Evolutionary conservation across 2,329 filamentous ascomycete genomes (phyloP).

Genomic region (Bipolaris oryzae): DNA sequence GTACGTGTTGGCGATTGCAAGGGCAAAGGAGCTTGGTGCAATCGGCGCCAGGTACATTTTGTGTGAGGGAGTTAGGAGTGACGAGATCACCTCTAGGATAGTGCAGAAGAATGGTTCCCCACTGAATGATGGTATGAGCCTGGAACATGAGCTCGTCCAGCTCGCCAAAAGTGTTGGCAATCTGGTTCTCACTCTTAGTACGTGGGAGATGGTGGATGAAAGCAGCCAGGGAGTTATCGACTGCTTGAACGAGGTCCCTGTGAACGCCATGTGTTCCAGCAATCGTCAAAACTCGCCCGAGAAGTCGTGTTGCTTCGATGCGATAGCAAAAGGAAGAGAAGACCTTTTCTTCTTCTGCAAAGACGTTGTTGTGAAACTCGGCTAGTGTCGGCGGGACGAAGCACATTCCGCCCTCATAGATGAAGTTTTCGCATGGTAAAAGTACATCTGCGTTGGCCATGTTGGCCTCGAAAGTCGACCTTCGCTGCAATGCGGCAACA

Average conservation of each 20-base stretch:
- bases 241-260: conserved; percentile 54
- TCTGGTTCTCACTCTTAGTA: conserved; percentile 64
- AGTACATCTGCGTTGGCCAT: conserved; percentile 69
- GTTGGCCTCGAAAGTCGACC: conserved; percentile 69
- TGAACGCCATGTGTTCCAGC: conserved; percentile 27
- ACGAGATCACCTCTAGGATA: conserved; percentile 23
- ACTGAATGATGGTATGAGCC: conserved; percentile 72
- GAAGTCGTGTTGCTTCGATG: conserved; percentile 75
- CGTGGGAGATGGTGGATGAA: conserved; percentile 78
- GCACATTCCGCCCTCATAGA: conserved; percentile 50
- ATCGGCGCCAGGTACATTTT: conserved; percentile 18
- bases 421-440: conserved; percentile 77
- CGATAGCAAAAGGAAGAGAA: conserved; percentile 86
- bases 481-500: conserved; percentile 75
- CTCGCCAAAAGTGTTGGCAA: conserved; percentile 69
- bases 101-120: conserved; percentile 25
- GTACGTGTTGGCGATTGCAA: conserved; percentile 41
- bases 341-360: conserved; percentile 68
- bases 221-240: conserved; percentile 67
- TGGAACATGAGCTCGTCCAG: conserved; percentile 89
- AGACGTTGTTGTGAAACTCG: conserved; percentile 74
- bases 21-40: conserved; percentile 20
- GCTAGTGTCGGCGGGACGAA: conserved; percentile 59
- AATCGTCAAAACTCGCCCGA: conserved; percentile 71
- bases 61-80: conserved; percentile 11